Conservation (phyloP, 1,284 basidiomycete genomes). For the Leccinum subrobustum region DNA sequence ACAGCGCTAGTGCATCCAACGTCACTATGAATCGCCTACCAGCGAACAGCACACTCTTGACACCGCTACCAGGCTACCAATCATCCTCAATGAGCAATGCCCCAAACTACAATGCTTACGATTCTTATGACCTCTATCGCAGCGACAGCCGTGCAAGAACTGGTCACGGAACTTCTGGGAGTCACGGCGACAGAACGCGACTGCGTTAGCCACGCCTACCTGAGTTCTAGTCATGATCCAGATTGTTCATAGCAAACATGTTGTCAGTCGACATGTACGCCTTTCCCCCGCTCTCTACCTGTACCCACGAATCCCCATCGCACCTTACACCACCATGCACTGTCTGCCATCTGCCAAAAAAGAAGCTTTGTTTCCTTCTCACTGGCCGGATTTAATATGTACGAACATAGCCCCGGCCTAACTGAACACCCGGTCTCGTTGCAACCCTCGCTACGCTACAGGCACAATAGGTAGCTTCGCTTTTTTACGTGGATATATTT, state of each 20-base stretch:
- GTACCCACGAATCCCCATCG: not conserved
- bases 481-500: conserved; percentile 27
- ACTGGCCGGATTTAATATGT: conserved; percentile 9
- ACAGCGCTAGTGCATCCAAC: conserved; percentile 13
- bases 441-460: conserved; percentile 12
- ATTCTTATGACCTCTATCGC: conserved; percentile 22
- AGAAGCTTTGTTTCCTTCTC: conserved; percentile 5
- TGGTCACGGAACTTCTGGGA: conserved; percentile 18
- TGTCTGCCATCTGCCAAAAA: conserved; percentile 5
- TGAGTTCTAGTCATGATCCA: conserved; percentile 10
- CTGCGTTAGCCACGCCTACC: conserved; percentile 20
- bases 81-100: conserved; percentile 19
- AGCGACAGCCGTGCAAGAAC: conserved; percentile 22
- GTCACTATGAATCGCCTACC: conserved; percentile 35
- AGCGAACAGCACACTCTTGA: conserved; percentile 49
- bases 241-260: conserved; percentile 6
- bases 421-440: conserved; percentile 6
- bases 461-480: conserved; percentile 19
- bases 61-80: conserved; percentile 47
- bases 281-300: not conserved
- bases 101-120: conserved; percentile 15
- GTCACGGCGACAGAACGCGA: conserved; percentile 26
- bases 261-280: not conserved
- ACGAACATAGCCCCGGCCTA: not conserved
- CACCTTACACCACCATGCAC: conserved; percentile 1